Conservation (phyloP, 352 stramenopile species). For the Phytophthora idaei region DNA sequence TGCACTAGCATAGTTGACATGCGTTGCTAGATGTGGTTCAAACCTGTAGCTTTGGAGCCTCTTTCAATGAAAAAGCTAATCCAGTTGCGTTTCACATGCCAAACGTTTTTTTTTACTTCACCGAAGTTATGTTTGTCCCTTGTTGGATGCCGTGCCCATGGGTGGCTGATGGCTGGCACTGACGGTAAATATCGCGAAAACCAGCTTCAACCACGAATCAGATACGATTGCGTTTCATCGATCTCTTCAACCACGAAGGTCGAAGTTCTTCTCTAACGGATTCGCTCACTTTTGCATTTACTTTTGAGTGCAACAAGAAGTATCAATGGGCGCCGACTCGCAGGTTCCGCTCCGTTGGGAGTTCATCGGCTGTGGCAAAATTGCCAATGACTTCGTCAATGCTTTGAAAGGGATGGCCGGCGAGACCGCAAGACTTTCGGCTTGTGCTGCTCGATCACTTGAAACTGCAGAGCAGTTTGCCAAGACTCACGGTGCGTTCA, state of each 20-base stretch:
- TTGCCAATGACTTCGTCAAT: conserved; percentile 65
- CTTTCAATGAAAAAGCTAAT: neutral
- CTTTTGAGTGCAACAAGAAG: neutral
- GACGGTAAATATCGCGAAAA: neutral
- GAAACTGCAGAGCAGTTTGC: conserved; percentile 51
- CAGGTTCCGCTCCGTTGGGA: conserved; percentile 56
- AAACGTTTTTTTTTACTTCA: neutral
- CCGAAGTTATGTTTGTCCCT: neutral
- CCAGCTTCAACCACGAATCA: conserved; percentile 3
- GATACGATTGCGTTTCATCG: neutral
- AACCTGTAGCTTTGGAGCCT: neutral
- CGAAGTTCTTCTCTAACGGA: neutral
- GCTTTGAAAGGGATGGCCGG: conserved; percentile 34
- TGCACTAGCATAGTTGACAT: neutral
- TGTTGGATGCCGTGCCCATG: neutral
- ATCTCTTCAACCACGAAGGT: neutral
- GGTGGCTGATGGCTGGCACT: neutral
- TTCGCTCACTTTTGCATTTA: neutral
- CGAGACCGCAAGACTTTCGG: conserved; percentile 29
- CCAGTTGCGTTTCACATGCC: too few relatives aligned
- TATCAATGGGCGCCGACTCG: conserved; percentile 13
- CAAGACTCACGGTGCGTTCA: conserved; percentile 38
- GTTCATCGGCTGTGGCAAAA: conserved; percentile 67
- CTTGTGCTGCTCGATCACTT: conserved; percentile 57
- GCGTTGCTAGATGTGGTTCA: neutral